Base-by-base conservation (phyloP, 1,139 yeast species). In the Zygoascus sp. region DNA sequence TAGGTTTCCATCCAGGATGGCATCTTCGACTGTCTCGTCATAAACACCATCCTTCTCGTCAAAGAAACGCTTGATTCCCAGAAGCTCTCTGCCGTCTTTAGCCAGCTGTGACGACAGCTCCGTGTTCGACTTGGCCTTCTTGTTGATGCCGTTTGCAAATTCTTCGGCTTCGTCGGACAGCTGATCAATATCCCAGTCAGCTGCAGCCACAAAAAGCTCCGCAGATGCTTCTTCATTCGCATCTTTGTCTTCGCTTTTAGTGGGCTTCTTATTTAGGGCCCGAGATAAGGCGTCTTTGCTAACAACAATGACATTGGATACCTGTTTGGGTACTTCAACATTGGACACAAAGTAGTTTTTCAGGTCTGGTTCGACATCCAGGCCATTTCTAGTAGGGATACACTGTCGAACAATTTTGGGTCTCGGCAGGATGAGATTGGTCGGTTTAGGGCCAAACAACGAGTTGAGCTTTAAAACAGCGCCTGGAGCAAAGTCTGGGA, bases 121-220 rank as follows among this genome's bases (percentile, higher is more conserved):
- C 21, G 38, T 15, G n/a, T 35, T 17, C n/a, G 41, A 20, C 16
- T 15, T 22, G 5, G 40, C 17, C 19, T 32, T 40, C 6, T 23
- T 42, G 9, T 16, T 23, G 17, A 41, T 21, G 27, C 43, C 44
- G 19, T 16, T 21, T 11, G 25, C 46, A 34, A 32, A 37, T 38
- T 45, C 46, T 4, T 36, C 45, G 5, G 53, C 48, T 21, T 23
- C 42, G 37, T 50, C 51, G 19, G 51, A 21, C 20, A 49, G 74
- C 2, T 77, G 79, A 45, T 80, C 78, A 19, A 58, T 44, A 27
- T 87, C 83, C 96, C 97, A 89, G 56, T 85, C 92, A 15, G 87
- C 83, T 0, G 92, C 77, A 0, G 94, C 85, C 37, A 88, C 68
- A 4, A 84, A 70, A 46, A 86, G 66, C 51, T 83, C 87, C 47